phyloP scores from a whole-genome alignment of 2,329 filamentous ascomycete genomes.

The Dactylellina haptotyla region DNA sequence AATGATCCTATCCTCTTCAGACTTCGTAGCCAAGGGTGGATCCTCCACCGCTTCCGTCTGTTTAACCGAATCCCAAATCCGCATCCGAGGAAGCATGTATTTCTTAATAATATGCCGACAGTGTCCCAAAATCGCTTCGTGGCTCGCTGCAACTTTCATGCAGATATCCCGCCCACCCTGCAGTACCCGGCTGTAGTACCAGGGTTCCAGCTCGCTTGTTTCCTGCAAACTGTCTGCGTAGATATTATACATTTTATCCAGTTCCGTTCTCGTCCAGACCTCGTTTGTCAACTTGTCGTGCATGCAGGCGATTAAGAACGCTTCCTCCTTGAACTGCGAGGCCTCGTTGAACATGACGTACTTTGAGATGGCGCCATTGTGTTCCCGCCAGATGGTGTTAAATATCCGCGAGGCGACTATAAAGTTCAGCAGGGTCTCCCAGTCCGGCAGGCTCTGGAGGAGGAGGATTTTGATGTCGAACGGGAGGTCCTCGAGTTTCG shows the following conservation, averaged over 20 bases:
- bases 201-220: not conserved
- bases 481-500: not conserved
- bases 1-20: constrained; percentile 7
- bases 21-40: not conserved
- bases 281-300: not conserved
- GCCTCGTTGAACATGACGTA: constrained; percentile 26
- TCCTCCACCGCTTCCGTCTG: not conserved
- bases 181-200: constrained; percentile 16
- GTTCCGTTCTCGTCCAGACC: not conserved
- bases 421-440: constrained; percentile 5
- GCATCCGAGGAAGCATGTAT: not conserved
- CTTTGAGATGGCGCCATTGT: not conserved
- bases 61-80: not conserved
- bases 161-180: not conserved
- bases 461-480: constrained; percentile 24
- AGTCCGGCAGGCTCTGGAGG: constrained; percentile 7
- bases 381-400: constrained; percentile 13
- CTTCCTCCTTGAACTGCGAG: constrained; percentile 11
- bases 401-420: not conserved
- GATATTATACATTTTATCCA: constrained; percentile 2
- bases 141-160: not conserved
- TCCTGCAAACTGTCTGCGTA: constrained; percentile 1
- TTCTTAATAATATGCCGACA: not conserved
- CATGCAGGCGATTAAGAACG: constrained; percentile 11
- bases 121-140: constrained; percentile 8